Percentiles rank a stretch among this genome's conserved stretches.
Evolutionary conservation across 1,284 basidiomycete genomes (phyloP).

Genomic region (Sanghuangporus baumii): DNA sequence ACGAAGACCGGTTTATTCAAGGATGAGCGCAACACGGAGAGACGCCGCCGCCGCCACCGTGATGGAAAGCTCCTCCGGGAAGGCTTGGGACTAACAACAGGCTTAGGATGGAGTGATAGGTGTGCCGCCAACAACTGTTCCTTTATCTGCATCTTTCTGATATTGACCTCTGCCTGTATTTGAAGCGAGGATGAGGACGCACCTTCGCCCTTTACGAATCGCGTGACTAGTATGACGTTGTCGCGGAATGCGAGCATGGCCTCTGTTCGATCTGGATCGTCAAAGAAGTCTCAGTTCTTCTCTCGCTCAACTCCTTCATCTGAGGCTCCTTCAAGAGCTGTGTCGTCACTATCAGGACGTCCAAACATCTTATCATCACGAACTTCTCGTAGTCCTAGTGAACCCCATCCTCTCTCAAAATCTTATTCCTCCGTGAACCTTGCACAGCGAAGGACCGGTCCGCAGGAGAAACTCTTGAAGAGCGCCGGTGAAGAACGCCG

Average conservation of each 20-base stretch:
- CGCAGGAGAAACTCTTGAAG: not conserved
- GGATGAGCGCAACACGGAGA: constrained; percentile 60
- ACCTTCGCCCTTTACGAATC: constrained; percentile 63
- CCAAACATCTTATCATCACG: not conserved
- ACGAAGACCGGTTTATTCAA: constrained; percentile 52
- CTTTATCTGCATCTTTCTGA: constrained; percentile 21
- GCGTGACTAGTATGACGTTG: constrained; percentile 47
- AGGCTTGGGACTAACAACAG: constrained; percentile 74
- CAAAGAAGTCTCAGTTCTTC: constrained; percentile 6
- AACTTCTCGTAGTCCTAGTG: not conserved
- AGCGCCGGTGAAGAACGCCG: not conserved
- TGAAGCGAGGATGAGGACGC: constrained; percentile 71
- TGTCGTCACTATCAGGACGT: not conserved
- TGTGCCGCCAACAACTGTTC: constrained; percentile 28
- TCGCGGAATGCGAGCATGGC: constrained; percentile 20
- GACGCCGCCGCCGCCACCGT: constrained; percentile 59
- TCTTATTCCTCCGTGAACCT: constrained; percentile 3
- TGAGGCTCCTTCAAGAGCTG: not conserved
- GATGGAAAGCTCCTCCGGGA: constrained; percentile 63
- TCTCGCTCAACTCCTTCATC: constrained; percentile 4
- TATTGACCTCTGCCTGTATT: constrained; percentile 28
- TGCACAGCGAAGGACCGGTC: not conserved
- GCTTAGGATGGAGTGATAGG: constrained; percentile 78
- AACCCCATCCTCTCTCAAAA: constrained; percentile 9
- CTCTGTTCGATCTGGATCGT: constrained; percentile 8